Evolutionary conservation across 2,329 filamentous ascomycete genomes (phyloP).

Genomic region (Diplodia seriata): DNA sequence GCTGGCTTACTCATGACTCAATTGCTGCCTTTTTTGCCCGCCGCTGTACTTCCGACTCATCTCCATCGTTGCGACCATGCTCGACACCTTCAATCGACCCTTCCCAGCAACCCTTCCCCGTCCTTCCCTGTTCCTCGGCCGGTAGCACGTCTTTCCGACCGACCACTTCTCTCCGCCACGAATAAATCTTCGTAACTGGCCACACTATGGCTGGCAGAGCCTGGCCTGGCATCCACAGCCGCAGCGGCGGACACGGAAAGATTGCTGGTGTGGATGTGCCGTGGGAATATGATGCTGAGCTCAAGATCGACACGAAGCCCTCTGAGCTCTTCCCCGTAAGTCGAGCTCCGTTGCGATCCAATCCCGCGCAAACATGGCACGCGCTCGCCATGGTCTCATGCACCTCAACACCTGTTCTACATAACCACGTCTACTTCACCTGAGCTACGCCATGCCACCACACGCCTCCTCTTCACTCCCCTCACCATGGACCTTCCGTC

Average conservation of each 20-base stretch:
- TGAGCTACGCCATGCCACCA: neutral
- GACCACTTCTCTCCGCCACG: neutral
- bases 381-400: constrained; percentile 12
- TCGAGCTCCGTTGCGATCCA: constrained; percentile 6
- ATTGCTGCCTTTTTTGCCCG: constrained; percentile 23
- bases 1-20: constrained; percentile 8
- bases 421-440: neutral
- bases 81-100: neutral
- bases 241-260: constrained; percentile 44
- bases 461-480: neutral
- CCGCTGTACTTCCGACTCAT: neutral
- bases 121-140: constrained; percentile 1
- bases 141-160: constrained; percentile 1
- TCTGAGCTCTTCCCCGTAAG: constrained; percentile 52
- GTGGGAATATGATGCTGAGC: constrained; percentile 51
- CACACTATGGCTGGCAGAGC: constrained; percentile 35
- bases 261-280: constrained; percentile 53
- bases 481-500: neutral
- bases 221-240: constrained; percentile 41
- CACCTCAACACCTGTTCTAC: neutral
- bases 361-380: constrained; percentile 13
- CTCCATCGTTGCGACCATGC: constrained; percentile 20
- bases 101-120: neutral
- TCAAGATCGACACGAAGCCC: constrained; percentile 46
- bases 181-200: neutral